Evolutionary conservation across 2,329 filamentous ascomycete genomes (phyloP).

Genomic region (Diplodia mutila): DNA sequence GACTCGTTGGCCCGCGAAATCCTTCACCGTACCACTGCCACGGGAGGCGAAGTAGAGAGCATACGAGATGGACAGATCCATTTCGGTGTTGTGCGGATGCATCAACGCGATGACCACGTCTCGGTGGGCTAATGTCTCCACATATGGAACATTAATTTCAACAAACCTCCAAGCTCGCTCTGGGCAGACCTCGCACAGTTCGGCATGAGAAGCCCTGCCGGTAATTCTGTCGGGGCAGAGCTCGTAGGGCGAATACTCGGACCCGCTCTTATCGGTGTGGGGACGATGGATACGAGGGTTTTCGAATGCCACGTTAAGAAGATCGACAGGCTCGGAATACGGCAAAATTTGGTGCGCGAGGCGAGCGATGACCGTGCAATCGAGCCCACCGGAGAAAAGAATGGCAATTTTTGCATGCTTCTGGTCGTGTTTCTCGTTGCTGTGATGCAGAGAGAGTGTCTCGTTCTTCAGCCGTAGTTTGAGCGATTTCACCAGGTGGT

Average conservation of each 20-base stretch:
- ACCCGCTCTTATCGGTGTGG: constrained; percentile 32
- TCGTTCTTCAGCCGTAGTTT: constrained; percentile 19
- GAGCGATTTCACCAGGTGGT: constrained; percentile 20
- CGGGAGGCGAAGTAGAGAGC: constrained; percentile 95
- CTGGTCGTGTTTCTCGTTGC: background rate
- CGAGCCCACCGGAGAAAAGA: constrained; percentile 90
- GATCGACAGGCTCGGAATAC: constrained; percentile 70
- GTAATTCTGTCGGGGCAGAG: constrained; percentile 89
- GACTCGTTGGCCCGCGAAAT: constrained; percentile 34
- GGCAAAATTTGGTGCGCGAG: constrained; percentile 78
- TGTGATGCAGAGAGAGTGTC: background rate
- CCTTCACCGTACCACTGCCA: constrained; percentile 60
- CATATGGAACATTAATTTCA: constrained; percentile 80
- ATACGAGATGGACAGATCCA: constrained; percentile 93
- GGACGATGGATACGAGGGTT: constrained; percentile 70
- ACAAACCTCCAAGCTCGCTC: constrained; percentile 80
- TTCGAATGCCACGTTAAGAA: constrained; percentile 96
- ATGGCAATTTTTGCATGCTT: constrained; percentile 66
- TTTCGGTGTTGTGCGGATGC: constrained; percentile 93
- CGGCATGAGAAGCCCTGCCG: constrained; percentile 76
- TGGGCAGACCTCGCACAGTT: constrained; percentile 72
- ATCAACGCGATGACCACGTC: constrained; percentile 75
- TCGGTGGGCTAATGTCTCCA: constrained; percentile 71
- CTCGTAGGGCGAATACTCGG: constrained; percentile 63
- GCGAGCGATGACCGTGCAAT: constrained; percentile 86